These are phyloP conservation scores for Primulina huaijiensis DNA, from an alignment of 257 asterid genomes.

Conservation along the genomic window DNA sequence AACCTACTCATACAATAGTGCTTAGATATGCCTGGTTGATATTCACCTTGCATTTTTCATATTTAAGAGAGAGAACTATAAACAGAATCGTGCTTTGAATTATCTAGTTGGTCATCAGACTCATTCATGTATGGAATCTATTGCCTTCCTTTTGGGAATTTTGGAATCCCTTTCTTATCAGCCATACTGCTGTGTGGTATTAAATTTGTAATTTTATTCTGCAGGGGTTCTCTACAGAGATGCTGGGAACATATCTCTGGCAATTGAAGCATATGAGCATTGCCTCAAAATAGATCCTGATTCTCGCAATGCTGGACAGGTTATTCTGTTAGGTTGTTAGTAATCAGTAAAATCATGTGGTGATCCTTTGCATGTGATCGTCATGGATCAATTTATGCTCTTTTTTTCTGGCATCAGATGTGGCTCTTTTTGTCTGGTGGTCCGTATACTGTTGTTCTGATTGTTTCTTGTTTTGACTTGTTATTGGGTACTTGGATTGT, in stretches of 20 bases:
- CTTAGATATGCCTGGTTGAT: not conserved
- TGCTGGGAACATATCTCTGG: conserved; percentile 93
- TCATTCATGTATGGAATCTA: conserved; percentile 15
- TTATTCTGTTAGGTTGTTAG: conserved; percentile 31
- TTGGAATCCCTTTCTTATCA: not conserved
- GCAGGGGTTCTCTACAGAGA: conserved; percentile 97
- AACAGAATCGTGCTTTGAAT: conserved; percentile 3
- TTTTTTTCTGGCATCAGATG: conserved; percentile 10
- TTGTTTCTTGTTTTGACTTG: not conserved
- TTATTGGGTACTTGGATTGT: not conserved
- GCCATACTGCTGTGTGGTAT: conserved; percentile 13
- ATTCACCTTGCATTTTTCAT: not conserved
- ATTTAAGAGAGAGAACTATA: not conserved
- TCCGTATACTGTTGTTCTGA: not conserved
- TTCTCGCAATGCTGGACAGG: conserved; percentile 99
- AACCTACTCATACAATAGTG: not conserved
- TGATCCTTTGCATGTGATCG: not conserved
- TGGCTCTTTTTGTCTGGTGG: not conserved
- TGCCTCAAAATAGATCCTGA: conserved; percentile 98
- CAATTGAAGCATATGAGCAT: conserved; percentile 98
- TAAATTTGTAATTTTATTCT: conserved; percentile 25
- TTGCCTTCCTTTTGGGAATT: conserved; percentile 10
- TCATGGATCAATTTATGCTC: conserved; percentile 12
- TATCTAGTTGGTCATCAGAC: not conserved
- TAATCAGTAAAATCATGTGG: conserved; percentile 18